Conservation (phyloP, 768 basidiomycete species). For the Coprinopsis cinerea region DNA sequence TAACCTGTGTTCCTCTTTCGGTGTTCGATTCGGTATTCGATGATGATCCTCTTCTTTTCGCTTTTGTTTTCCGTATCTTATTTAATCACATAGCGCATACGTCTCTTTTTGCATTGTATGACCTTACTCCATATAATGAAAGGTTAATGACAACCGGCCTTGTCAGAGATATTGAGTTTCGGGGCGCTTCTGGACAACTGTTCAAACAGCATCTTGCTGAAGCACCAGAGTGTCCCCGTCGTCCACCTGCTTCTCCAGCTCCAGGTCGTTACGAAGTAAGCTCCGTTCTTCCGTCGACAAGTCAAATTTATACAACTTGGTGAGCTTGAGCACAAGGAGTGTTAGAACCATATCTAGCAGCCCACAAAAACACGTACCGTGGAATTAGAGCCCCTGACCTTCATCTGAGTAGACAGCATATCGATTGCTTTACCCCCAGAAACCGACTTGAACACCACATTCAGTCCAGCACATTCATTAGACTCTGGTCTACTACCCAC, state of each 20-base stretch:
- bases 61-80: constrained; percentile 9
- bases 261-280: constrained; percentile 41
- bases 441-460: constrained; percentile 35
- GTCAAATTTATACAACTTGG: constrained; percentile 30
- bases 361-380: constrained; percentile 8
- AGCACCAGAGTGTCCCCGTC: constrained; percentile 41
- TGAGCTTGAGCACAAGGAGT: constrained; percentile 25
- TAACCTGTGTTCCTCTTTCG: neutral
- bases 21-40: no score
- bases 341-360: neutral
- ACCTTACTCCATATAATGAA: constrained; percentile 33
- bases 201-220: neutral
- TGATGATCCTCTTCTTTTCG: no score
- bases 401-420: constrained; percentile 35
- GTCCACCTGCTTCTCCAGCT: constrained; percentile 44
- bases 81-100: constrained; percentile 1
- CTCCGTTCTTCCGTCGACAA: constrained; percentile 18
- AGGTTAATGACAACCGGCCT: constrained; percentile 16
- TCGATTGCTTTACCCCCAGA: constrained; percentile 61
- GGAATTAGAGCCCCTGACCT: constrained; percentile 14
- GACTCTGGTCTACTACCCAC: constrained; percentile 1
- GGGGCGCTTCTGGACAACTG: neutral
- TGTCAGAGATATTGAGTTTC: neutral
- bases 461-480: neutral
- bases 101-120: constrained; percentile 33